Conservation (phyloP, 257 asterid genomes). For the Coffea canephora region DNA sequence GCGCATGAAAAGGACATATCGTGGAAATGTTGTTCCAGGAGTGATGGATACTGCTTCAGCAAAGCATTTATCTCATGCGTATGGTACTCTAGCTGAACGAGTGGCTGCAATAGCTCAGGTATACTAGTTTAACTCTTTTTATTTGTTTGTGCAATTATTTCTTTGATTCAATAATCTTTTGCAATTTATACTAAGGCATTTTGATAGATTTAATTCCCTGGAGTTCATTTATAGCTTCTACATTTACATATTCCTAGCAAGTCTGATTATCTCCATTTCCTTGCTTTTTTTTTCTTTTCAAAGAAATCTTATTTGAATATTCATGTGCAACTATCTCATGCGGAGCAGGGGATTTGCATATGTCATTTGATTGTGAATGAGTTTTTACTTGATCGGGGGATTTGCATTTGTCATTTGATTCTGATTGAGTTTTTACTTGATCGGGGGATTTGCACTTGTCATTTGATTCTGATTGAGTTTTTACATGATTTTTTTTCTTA, state of each 20-base stretch:
- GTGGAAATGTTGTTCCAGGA: constrained; percentile 90
- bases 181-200: not conserved
- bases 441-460: not conserved
- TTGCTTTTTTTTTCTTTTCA: not conserved
- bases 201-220: not conserved
- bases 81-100: constrained; percentile 74
- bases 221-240: not conserved
- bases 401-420: not conserved
- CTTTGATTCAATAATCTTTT: not conserved
- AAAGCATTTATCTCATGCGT: constrained; percentile 91
- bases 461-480: not conserved
- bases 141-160: not conserved
- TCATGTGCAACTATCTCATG: not conserved
- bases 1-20: constrained; percentile 72
- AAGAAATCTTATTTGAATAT: not conserved
- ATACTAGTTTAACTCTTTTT: not conserved
- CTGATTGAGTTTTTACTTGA: not conserved
- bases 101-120: constrained; percentile 99
- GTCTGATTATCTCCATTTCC: not conserved
- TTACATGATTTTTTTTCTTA: not conserved
- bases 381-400: not conserved
- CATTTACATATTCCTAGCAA: not conserved
- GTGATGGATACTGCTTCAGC: constrained; percentile 94
- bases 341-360: not conserved
- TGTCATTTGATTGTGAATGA: not conserved